Evolutionary conservation across 176 grass and related monocot genomes (phyloP).

Genomic region (Elaeis guineensis): DNA sequence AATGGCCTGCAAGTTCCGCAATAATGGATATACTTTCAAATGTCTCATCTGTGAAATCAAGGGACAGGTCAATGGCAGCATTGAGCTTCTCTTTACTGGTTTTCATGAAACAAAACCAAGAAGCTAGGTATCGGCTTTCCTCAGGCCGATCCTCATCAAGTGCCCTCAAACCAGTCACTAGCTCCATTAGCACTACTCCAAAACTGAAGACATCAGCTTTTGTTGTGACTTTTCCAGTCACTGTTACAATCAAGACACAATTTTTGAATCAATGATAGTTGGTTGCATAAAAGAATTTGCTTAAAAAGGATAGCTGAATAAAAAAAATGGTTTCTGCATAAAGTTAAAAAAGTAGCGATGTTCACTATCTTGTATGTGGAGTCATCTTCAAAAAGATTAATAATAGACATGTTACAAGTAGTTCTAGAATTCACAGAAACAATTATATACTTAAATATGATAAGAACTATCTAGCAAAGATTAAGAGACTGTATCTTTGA

Average conservation of each 20-base stretch:
- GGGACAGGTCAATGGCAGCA: conserved; percentile 47
- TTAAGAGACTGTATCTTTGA: no score
- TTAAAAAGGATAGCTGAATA: no score
- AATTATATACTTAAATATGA: no score
- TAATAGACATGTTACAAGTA: no score
- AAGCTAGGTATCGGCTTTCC: conserved; percentile 71
- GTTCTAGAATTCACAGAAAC: no score
- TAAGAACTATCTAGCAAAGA: no score
- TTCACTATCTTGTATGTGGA: no score
- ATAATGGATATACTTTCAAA: conserved; percentile 57
- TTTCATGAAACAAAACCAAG: conserved; percentile 71
- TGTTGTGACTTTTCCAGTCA: conserved; percentile 88
- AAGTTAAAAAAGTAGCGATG: no score
- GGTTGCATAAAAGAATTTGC: no score
- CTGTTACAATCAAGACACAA: conserved; percentile 29
- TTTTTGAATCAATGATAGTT: no score
- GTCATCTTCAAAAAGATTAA: no score
- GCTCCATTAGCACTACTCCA: conserved; percentile 91
- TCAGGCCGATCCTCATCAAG: conserved; percentile 66
- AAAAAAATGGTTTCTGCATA: no score
- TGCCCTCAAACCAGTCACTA: conserved; percentile 77
- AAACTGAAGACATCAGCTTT: conserved; percentile 95
- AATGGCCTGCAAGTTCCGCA: conserved; percentile 79
- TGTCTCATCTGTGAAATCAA: conserved; percentile 49
- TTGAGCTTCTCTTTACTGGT: conserved; percentile 56